These are phyloP conservation scores for Elsinoe arachidis DNA, from an alignment of 2,329 filamentous ascomycete species.

Conservation along the genomic window DNA sequence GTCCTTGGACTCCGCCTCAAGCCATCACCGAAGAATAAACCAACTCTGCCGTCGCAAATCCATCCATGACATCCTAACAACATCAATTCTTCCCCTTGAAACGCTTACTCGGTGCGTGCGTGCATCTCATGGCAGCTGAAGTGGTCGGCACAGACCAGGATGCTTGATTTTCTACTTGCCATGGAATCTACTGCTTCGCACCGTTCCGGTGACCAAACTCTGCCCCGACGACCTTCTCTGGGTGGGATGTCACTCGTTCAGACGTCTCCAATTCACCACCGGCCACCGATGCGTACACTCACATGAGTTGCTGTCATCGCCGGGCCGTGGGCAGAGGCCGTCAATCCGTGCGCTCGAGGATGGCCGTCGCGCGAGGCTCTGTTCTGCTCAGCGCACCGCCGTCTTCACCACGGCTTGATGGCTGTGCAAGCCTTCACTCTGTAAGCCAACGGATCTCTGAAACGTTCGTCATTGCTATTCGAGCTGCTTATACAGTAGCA, in stretches of 20 bases:
- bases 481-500: neutral
- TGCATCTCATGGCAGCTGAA: neutral
- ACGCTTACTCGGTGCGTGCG: neutral
- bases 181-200: neutral
- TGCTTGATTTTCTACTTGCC: neutral
- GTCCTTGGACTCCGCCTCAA: neutral
- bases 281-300: neutral
- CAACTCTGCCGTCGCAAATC: neutral
- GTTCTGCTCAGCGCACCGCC: neutral
- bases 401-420: neutral
- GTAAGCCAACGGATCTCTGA: slow-evolving; percentile 6
- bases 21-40: neutral
- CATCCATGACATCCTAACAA: slow-evolving; percentile 1
- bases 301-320: neutral
- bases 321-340: neutral
- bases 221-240: neutral
- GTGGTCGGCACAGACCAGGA: neutral
- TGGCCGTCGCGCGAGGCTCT: neutral
- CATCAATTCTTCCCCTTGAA: neutral
- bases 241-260: neutral
- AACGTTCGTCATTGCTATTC: neutral
- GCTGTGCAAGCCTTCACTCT: slow-evolving; percentile 9
- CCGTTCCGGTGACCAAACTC: slow-evolving; percentile 6
- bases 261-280: neutral
- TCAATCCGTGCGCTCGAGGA: neutral